Conservation (phyloP, 352 stramenopile genomes). For the Globisporangium megalacanthum region DNA sequence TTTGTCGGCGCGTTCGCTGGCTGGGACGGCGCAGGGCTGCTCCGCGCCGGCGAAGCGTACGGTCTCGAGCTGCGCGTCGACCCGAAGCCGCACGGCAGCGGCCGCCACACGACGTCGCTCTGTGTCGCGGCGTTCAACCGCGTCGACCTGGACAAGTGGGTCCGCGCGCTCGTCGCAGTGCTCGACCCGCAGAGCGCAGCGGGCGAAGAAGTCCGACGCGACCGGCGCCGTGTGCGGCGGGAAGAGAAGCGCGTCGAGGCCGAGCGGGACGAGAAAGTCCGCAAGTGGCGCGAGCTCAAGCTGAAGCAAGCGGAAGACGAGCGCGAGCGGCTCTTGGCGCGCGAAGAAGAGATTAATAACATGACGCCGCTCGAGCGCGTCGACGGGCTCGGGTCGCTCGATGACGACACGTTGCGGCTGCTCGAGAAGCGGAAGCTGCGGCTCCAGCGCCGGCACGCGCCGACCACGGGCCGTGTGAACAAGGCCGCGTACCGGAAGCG, state of each 20-base stretch:
- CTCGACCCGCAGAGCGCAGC: conserved; percentile 58
- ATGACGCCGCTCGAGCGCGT: conserved; percentile 72
- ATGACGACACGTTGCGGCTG: conserved; percentile 67
- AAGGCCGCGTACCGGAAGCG: conserved; percentile 72
- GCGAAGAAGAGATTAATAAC: conserved; percentile 66
- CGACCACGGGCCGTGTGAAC: conserved; percentile 65
- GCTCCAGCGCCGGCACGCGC: conserved; percentile 58
- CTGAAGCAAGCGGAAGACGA: conserved; percentile 46
- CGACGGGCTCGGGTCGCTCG: conserved; percentile 55
- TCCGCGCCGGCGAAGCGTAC: conserved; percentile 67
- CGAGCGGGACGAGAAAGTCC: conserved; percentile 60
- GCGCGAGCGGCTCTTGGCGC: conserved; percentile 39
- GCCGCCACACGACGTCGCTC: conserved; percentile 30
- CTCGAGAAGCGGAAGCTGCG: conserved; percentile 75
- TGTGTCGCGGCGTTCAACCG: conserved; percentile 74
- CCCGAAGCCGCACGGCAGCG: conserved; percentile 26
- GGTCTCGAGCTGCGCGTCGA: conserved; percentile 77
- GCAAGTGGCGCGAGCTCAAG: conserved; percentile 65
- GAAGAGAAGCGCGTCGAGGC: conserved; percentile 54
- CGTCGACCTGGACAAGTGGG: conserved; percentile 80
- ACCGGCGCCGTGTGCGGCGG: conserved; percentile 49
- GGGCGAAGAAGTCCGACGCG: conserved; percentile 49
- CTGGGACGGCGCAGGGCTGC: conserved; percentile 66
- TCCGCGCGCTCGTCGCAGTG: conserved; percentile 61
- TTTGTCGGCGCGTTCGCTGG: conserved; percentile 67